phyloP scores from a whole-genome alignment of 805 yeast species.

The Tetrapisispora phaffii region DNA sequence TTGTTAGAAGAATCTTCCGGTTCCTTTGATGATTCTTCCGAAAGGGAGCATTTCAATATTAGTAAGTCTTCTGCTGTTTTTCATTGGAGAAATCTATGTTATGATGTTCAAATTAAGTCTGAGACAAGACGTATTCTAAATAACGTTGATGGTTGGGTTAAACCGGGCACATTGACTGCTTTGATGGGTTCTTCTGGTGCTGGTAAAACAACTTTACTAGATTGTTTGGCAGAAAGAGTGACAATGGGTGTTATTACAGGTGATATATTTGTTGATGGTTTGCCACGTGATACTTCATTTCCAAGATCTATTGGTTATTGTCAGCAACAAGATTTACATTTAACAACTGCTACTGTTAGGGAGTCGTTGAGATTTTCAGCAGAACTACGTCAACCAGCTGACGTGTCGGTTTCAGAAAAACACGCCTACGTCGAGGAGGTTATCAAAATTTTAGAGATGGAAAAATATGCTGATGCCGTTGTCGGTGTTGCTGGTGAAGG shows the following conservation, averaged over 20 bases:
- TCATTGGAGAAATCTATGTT: conserved; percentile 71
- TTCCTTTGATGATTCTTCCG: conserved; percentile 4
- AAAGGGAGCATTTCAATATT: conserved; percentile 23
- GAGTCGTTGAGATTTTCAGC: conserved; percentile 65
- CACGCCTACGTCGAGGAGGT: conserved; percentile 56
- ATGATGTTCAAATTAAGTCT: conserved; percentile 53
- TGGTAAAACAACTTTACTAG: conserved; percentile 67
- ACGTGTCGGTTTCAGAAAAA: conserved; percentile 45
- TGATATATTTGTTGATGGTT: conserved; percentile 58
- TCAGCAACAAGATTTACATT: conserved; percentile 69
- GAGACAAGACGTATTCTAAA: conserved; percentile 52
- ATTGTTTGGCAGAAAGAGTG: conserved; percentile 61
- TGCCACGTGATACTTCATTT: conserved; percentile 49
- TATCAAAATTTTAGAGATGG: conserved; percentile 55
- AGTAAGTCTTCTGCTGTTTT: conserved; percentile 40
- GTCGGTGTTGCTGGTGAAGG: conserved; percentile 71
- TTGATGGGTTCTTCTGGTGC: conserved; percentile 74
- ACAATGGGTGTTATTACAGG: conserved; percentile 64
- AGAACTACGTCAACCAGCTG: conserved; percentile 51
- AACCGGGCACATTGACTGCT: conserved; percentile 75
- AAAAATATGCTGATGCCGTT: conserved; percentile 55
- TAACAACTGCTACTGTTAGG: conserved; percentile 56
- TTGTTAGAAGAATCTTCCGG: conserved; percentile 17
- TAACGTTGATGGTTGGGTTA: conserved; percentile 73
- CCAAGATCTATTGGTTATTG: conserved; percentile 59